Base-by-base conservation (phyloP, 306 rosid genomes). In the Phaseolus lunatus region DNA sequence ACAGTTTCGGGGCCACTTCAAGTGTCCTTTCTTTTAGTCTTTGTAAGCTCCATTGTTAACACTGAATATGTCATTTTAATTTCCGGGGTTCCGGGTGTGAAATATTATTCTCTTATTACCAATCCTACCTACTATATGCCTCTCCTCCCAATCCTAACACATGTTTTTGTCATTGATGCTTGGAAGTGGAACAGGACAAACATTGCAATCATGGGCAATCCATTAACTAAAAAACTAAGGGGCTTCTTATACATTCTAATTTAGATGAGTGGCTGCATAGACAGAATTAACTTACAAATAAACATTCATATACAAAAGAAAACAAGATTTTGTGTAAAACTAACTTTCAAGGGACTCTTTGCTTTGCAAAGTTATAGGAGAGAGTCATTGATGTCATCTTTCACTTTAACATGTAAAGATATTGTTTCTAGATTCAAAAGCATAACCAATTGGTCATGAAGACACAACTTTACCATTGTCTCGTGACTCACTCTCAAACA, bases 1-100 rank as follows among this genome's bases (percentile, higher is more conserved):
- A 84, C 53, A 79, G 83, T 72, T 80, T 62, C 9, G 64, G 80
- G 91, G 86, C 67, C 68, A 78, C 76, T 72, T 16, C 75, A 62
- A 69, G 73, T 61, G 81, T 66, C 82, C 84, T 73, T 73, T 79
- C 84, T 80, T 82, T 87, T 80, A 39, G 77, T 61, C 75, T 67
- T 76, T 86, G 84, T 84, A 80, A 58, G 47, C 76, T 76, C 73
- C 59, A 73, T 66, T 69, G 78, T 78, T 70, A 70, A 78, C 31
- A 69, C 65, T 49, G 56, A 69, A 84, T 78, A 54, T 81, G 76
- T 50, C 48, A 45, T 73, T 73, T 56, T 50, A 15, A 64, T 63
- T 81, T 77, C 49, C 58, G 33, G 19, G 18, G 49, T 31, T 67
- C 49, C 58, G 33, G 19, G 18, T 48, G 33, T 67, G 31, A 74